Percentiles rank a stretch among this genome's conserved stretches.
These are phyloP conservation scores for Arctium minus DNA, from an alignment of 129 eudicot species.

Conservation along the genomic window DNA sequence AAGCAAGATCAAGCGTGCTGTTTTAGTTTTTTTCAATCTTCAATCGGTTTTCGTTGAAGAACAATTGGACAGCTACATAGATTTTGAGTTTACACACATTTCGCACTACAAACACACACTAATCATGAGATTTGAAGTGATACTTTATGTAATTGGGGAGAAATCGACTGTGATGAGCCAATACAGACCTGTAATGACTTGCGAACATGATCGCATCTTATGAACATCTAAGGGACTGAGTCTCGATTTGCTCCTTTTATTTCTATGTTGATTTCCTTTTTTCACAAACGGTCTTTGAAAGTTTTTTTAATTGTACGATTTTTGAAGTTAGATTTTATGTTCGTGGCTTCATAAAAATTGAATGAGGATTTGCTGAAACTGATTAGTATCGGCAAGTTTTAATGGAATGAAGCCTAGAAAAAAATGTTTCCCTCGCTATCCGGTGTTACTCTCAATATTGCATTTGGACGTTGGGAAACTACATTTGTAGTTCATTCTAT, in stretches of 20 bases:
- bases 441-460: constrained; percentile 25
- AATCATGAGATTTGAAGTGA: background rate
- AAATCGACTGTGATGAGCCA: constrained; percentile 49
- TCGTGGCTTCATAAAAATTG: constrained; percentile 13
- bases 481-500: constrained; percentile 2
- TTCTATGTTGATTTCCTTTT: background rate
- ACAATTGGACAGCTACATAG: constrained; percentile 38
- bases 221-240: constrained; percentile 99
- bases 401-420: constrained; percentile 31
- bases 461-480: constrained; percentile 70
- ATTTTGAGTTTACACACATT: background rate
- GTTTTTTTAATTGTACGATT: background rate
- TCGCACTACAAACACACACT: background rate
- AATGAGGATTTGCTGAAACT: constrained; percentile 16
- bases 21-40: background rate
- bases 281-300: background rate
- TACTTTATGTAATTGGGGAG: background rate
- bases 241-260: constrained; percentile 1
- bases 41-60: constrained; percentile 2
- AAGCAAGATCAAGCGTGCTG: constrained; percentile 58
- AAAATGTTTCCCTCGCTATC: constrained; percentile 66
- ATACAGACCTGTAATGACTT: constrained; percentile 88
- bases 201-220: constrained; percentile 82
- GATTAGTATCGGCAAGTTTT: constrained; percentile 5
- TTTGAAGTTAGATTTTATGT: background rate